These are phyloP conservation scores for Cystobasidium slooffiae DNA, from an alignment of 1,284 basidiomycete species.

Conservation along the genomic window DNA sequence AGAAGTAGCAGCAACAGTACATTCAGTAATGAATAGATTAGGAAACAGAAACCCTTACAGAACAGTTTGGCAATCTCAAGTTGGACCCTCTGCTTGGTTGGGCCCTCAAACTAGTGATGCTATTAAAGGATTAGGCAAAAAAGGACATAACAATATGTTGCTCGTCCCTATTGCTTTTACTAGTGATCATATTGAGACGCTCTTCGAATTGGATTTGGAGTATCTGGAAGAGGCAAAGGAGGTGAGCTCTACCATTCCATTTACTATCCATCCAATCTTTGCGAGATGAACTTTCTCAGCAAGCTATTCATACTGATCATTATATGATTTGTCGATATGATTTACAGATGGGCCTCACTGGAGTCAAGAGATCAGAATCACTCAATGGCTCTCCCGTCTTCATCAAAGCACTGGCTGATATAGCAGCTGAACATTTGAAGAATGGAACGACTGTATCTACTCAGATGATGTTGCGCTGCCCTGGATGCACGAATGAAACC, in stretches of 20 bases:
- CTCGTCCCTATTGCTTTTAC: slow-evolving; percentile 98
- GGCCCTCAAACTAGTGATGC: slow-evolving; percentile 94
- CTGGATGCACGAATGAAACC: slow-evolving; percentile 85
- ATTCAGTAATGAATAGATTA: slow-evolving; percentile 79
- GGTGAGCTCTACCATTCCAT: no score
- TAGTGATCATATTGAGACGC: slow-evolving; percentile 97
- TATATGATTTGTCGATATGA: no score
- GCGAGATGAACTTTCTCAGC: no score
- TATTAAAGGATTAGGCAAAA: slow-evolving; percentile 86
- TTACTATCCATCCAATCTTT: no score
- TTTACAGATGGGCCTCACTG: slow-evolving; percentile 79
- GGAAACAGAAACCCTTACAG: slow-evolving; percentile 81
- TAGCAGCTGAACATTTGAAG: slow-evolving; percentile 79
- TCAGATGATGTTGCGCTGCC: slow-evolving; percentile 88
- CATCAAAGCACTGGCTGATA: slow-evolving; percentile 92
- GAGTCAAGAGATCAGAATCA: slow-evolving; percentile 85
- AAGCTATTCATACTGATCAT: no score
- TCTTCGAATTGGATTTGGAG: slow-evolving; percentile 95
- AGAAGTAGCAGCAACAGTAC: slow-evolving; percentile 92
- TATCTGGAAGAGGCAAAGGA: slow-evolving; percentile 88
- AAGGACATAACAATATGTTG: slow-evolving; percentile 84
- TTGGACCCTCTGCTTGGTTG: slow-evolving; percentile 97
- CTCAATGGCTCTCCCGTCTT: slow-evolving; percentile 98
- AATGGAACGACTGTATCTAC: slow-evolving; percentile 67
- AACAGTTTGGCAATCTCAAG: slow-evolving; percentile 97